Evolutionary conservation across 2,329 filamentous ascomycete genomes (phyloP), one percentile per base, ranked within the genome.

Genomic region (Pezicula radicicola): DNA sequence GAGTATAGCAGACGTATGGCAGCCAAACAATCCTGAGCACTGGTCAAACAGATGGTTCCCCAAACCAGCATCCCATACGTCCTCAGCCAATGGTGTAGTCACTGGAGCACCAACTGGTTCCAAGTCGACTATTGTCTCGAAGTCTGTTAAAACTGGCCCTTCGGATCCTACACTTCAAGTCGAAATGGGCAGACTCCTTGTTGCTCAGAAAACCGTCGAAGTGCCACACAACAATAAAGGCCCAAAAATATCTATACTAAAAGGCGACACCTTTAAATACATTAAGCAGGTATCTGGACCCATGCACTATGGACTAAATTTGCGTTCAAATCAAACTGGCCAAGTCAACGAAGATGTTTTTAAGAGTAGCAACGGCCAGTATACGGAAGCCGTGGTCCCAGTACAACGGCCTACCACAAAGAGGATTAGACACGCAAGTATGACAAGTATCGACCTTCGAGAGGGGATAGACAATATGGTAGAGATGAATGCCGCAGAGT

Each of bases 11-110:
- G 57, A 59, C 19, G 43, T 60, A n/a, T 54, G 51, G 15, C 60
- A 64, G 43, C 62, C 61, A 2, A 61, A 60, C 2, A 63, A 62
- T 43, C 49, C 50, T 1, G 33, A 48, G 7, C 55, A 55, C 28
- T 37, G 21, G 12, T 47, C 54, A 10, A 35, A 45, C 6, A 41
- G 42, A 13, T 18, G 47, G 16, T 46, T 43, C 2, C 45, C 49
- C 4, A 35, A 45, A 18, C 6, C 37, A 3, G n/a, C 4, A 21
- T 55, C 59, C 33, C 40, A 48, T 21, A 40, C 41, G 2, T 52
- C 58, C 5, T 52, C 16, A 4, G 50, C 5, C 12, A 48, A 47
- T 6, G 35, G 44, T 13, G 51, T 48, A 18, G 9, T 48, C n/a
- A 33, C 21, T n/a, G 15, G 25, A 4, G 13, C 42, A 10, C 16